Percentiles rank a stretch among this genome's conserved stretches.
phyloP scores from a whole-genome alignment of 164 flowering plant genomes.

The Vitis cinerea region DNA sequence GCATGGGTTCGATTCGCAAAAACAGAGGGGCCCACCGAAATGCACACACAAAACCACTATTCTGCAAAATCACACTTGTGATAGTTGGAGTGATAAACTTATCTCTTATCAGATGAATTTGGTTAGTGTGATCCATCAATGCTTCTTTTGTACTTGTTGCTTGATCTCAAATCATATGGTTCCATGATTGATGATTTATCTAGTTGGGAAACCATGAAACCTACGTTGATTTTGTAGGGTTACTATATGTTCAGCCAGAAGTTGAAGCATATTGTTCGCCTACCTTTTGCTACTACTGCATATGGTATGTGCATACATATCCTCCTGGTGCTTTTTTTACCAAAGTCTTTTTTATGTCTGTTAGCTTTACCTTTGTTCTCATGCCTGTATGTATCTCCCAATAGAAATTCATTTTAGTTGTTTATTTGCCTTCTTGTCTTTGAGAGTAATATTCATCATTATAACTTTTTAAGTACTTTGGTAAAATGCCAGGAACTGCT shows the following conservation, averaged over 20 bases:
- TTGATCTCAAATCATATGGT: background rate
- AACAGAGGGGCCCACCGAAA: background rate
- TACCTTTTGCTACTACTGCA: conserved; percentile 82
- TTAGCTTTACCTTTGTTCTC: background rate
- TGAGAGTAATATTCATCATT: background rate
- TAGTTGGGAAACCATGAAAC: background rate
- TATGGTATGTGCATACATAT: conserved; percentile 56
- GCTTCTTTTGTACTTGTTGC: background rate
- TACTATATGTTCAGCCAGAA: conserved; percentile 95
- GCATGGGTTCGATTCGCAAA: background rate
- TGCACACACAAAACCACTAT: background rate
- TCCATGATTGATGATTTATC: background rate
- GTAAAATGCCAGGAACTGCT: conserved; percentile 62
- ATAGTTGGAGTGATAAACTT: background rate
- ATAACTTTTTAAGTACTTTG: background rate
- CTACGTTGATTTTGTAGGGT: conserved; percentile 58
- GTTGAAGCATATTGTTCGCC: conserved; percentile 85
- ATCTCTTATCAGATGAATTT: background rate
- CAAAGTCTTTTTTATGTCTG: background rate
- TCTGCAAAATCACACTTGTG: background rate
- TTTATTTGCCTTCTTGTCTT: background rate
- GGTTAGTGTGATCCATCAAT: background rate
- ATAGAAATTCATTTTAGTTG: background rate
- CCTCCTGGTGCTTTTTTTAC: background rate
- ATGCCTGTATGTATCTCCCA: background rate